phyloP scores from a whole-genome alignment of 805 yeast species.

The Saturnispora silvae region DNA sequence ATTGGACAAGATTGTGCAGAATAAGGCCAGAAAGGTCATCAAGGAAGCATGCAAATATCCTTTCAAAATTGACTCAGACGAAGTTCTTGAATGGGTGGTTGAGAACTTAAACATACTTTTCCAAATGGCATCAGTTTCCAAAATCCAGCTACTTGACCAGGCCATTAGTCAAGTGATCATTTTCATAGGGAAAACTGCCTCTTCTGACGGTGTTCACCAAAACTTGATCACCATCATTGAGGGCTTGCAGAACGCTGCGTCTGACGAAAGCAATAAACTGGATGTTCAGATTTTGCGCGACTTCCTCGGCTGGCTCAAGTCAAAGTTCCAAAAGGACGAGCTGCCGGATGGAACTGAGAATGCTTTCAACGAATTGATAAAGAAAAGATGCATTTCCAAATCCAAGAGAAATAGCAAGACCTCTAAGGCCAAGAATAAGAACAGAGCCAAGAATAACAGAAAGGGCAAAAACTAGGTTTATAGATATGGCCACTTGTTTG shows the following conservation, averaged over 20 bases:
- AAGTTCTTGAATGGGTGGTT: constrained; percentile 4
- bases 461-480: neutral
- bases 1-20: constrained; percentile 4
- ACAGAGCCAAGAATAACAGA: neutral
- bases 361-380: constrained; percentile 2
- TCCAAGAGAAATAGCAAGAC: constrained; percentile 3
- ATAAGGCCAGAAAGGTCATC: constrained; percentile 6
- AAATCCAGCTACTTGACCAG: constrained; percentile 5
- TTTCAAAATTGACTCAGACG: constrained; percentile 2
- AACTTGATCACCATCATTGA: neutral
- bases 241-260: constrained; percentile 4
- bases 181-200: constrained; percentile 2
- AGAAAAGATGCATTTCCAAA: constrained; percentile 1
- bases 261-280: constrained; percentile 5
- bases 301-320: constrained; percentile 6
- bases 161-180: constrained; percentile 6
- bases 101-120: constrained; percentile 4
- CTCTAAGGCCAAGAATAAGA: constrained; percentile 1
- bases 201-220: neutral
- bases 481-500: too few species aligned
- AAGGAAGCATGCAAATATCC: constrained; percentile 3
- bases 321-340: constrained; percentile 1
- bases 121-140: constrained; percentile 1
- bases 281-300: constrained; percentile 8
- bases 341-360: neutral